These are phyloP conservation scores for Colletotrichum phormii DNA, from an alignment of 2,329 filamentous ascomycete genomes.

Conservation along the genomic window DNA sequence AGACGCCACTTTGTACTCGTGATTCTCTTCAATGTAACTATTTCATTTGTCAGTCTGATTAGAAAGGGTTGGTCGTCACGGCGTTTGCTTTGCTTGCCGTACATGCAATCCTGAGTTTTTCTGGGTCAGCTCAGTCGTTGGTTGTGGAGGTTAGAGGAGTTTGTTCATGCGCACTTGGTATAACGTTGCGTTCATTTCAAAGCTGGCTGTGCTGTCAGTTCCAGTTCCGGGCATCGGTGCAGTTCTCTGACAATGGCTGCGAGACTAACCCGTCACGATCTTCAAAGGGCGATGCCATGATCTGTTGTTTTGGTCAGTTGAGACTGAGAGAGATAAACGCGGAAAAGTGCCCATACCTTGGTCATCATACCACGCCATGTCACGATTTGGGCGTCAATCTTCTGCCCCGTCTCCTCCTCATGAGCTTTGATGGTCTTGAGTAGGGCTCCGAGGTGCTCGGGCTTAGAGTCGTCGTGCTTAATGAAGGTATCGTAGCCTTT, in stretches of 20 bases:
- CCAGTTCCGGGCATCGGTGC: background rate
- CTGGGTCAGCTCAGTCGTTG: conserved; percentile 37
- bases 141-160: background rate
- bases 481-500: conserved; percentile 85
- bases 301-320: conserved; percentile 59
- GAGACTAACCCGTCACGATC: conserved; percentile 76
- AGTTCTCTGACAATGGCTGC: background rate
- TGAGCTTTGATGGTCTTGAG: conserved; percentile 79
- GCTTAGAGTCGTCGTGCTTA: conserved; percentile 83
- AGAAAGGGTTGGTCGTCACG: background rate
- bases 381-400: conserved; percentile 81
- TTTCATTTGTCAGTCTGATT: conserved; percentile 33
- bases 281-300: conserved; percentile 87
- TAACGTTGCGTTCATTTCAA: conserved; percentile 94
- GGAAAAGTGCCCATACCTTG: conserved; percentile 70
- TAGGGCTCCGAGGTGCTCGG: conserved; percentile 89
- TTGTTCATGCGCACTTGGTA: conserved; percentile 76
- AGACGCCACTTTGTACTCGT: conserved; percentile 75
- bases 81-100: conserved; percentile 41
- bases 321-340: background rate
- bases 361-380: conserved; percentile 99
- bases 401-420: conserved; percentile 76
- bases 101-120: conserved; percentile 63
- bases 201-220: conserved; percentile 61
- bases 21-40: conserved; percentile 94